Base-by-base conservation (phyloP, 2,329 filamentous ascomycete species). In the Aspergillus piperis region DNA sequence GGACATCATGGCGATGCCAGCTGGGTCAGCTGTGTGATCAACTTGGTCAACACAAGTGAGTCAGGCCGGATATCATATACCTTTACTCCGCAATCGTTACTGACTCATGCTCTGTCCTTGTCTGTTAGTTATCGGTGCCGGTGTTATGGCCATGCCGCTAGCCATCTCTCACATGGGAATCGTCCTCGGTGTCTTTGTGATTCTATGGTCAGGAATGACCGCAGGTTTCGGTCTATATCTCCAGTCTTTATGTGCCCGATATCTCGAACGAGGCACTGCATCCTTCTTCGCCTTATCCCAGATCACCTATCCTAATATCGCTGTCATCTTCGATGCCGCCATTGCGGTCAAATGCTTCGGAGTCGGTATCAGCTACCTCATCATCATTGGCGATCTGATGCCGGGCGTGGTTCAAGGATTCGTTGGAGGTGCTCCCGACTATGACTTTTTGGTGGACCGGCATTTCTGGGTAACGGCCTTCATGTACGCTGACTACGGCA, bases 271-370 rank as follows among this genome's bases (percentile, higher is more conserved):
- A 63, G 95, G 95, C 44, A 86, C 86, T 5, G 86, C 93, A 0
- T 96, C 92, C 38, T 99, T 99, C 80, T 97, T 97, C 73, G 92
- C 94, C n/a, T 82, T 99, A 15, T 96, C 92, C 13, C 94, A 99
- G 75, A 86, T 99, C 64, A 98, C 95, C 5, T 99, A 98, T 71
- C 95, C 95, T 1, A 96, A 96, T 74, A 92, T 94, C 2, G 91
- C 95, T 8, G 92, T 99, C 50, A 83, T 98, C 49, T 99, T 99
- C 75, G 95, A 99, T 78, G 88, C 89, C 6, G 95, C 95, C 5
- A 99, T 99, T 73, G 92, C 94, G 11, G 88, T 99, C 72, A 99
- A 99, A 76, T 99, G 95, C 77, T 99, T 99, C 73, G 95, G 95
- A 39, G 95, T 99, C 8, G 95, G 91, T 21, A 91, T 98, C 61